These are phyloP conservation scores for Wickerhamomyces hampshirensis DNA, from an alignment of 805 yeast species.

Conservation along the genomic window DNA sequence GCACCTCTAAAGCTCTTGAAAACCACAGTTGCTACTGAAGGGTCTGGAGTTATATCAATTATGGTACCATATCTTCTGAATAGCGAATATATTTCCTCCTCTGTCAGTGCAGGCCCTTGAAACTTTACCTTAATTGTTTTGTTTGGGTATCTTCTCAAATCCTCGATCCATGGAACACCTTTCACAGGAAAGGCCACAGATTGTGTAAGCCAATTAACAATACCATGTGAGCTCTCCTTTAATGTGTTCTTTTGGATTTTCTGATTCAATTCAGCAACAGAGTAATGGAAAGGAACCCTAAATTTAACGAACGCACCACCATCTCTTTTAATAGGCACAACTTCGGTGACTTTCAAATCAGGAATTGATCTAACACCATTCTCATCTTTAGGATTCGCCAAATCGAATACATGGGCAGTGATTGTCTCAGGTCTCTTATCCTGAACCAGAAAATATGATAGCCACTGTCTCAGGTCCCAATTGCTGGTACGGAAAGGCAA, in stretches of 20 bases:
- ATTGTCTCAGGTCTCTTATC: conserved; percentile 34
- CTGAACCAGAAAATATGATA: conserved; percentile 32
- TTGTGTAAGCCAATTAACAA: conserved; percentile 38
- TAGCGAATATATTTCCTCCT: conserved; percentile 74
- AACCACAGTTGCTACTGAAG: conserved; percentile 42
- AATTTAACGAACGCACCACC: conserved; percentile 93
- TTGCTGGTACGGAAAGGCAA: conserved; percentile 40
- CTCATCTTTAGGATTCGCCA: conserved; percentile 33
- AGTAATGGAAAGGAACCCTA: conserved; percentile 47
- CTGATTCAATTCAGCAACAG: conserved; percentile 48
- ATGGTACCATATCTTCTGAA: conserved; percentile 88
- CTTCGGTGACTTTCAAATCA: conserved; percentile 46
- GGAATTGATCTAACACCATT: conserved; percentile 29
- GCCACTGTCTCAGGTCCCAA: conserved; percentile 43
- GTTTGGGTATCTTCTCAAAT: conserved; percentile 73
- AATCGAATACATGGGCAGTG: conserved; percentile 32
- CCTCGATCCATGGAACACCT: conserved; percentile 97
- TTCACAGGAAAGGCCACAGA: conserved; percentile 69
- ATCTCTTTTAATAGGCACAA: conserved; percentile 72
- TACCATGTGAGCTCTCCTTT: conserved; percentile 31
- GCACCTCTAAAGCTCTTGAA: conserved; percentile 63
- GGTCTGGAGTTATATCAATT: conserved; percentile 61
- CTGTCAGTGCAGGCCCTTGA: conserved; percentile 72
- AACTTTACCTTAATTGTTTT: conserved; percentile 58
- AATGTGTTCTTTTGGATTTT: conserved; percentile 44